A percentile compares a stretch with the other conserved stretches of the same genome.
phyloP scores from a whole-genome alignment of 2,329 filamentous ascomycete species.

The Fusarium sp. region DNA sequence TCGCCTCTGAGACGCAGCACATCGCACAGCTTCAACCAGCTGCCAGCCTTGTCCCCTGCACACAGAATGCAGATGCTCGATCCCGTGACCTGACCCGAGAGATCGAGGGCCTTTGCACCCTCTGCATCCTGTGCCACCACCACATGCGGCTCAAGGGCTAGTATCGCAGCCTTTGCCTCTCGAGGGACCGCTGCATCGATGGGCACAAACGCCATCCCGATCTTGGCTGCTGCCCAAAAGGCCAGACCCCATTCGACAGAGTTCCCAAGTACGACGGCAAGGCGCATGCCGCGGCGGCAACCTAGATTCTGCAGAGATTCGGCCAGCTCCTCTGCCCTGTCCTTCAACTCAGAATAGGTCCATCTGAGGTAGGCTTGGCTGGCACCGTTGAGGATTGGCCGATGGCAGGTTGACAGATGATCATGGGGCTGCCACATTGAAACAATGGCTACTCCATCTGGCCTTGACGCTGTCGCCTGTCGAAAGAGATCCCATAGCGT shows the following conservation, averaged over 20 bases:
- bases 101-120: constrained; percentile 30
- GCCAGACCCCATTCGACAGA: constrained; percentile 52
- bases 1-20: constrained; percentile 6
- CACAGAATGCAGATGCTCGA: constrained; percentile 41
- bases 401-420: constrained; percentile 4
- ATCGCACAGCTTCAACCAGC: constrained; percentile 37
- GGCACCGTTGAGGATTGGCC: background rate
- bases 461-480: constrained; percentile 40
- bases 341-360: constrained; percentile 45
- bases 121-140: constrained; percentile 48
- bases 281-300: constrained; percentile 43
- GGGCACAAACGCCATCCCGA: constrained; percentile 49
- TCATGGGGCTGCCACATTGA: constrained; percentile 47
- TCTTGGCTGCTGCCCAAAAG: constrained; percentile 50
- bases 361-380: constrained; percentile 40
- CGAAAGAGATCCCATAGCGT: constrained; percentile 49
- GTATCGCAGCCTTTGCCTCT: constrained; percentile 41
- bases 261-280: constrained; percentile 49
- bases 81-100: background rate
- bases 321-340: constrained; percentile 41
- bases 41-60: constrained; percentile 17
- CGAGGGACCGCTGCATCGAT: constrained; percentile 45
- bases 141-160: constrained; percentile 40
- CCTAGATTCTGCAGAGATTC: constrained; percentile 36
- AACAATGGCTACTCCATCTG: constrained; percentile 49